phyloP scores from a whole-genome alignment of 2,329 filamentous ascomycete species.

The Verticillium zaregamsianum region DNA sequence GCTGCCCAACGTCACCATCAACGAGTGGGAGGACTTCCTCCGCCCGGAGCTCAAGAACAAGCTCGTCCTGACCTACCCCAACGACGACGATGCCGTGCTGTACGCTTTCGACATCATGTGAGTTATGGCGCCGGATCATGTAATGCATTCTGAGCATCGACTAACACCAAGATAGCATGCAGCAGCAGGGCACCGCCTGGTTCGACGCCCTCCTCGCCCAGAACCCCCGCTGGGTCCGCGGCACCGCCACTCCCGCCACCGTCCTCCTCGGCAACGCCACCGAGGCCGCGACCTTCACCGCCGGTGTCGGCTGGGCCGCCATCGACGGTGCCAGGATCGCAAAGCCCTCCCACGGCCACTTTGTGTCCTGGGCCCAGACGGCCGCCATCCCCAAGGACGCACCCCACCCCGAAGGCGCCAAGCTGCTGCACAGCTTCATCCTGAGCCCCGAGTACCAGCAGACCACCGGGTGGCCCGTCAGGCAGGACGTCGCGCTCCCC shows the following conservation, averaged over 20 bases:
- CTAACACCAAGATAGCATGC: conserved; percentile 19
- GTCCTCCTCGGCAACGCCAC: conserved; percentile 22
- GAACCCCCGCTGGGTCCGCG: conserved; percentile 49
- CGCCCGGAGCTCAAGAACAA: conserved; percentile 48
- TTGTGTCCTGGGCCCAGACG: conserved; percentile 43
- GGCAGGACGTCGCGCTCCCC: conserved; percentile 25
- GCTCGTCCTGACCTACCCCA: conserved; percentile 50
- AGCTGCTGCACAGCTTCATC: conserved; percentile 43
- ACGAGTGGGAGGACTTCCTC: conserved; percentile 37
- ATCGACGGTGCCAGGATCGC: conserved; percentile 16
- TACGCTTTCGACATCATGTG: conserved; percentile 45
- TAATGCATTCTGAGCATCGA: neutral
- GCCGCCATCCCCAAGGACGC: conserved; percentile 43
- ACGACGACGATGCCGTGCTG: conserved; percentile 53
- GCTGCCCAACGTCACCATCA: conserved; percentile 24
- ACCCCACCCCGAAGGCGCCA: conserved; percentile 44
- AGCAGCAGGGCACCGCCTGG: conserved; percentile 38
- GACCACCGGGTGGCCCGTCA: conserved; percentile 24
- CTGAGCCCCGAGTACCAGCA: conserved; percentile 35
- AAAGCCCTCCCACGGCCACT: conserved; percentile 30
- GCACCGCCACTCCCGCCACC: conserved; percentile 36
- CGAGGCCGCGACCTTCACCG: conserved; percentile 28
- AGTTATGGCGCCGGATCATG: conserved; percentile 11
- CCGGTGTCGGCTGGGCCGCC: conserved; percentile 13
- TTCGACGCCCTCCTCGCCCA: conserved; percentile 42